phyloP scores from a whole-genome alignment of 441 rosid species.

The Hypseocharis bilobata region DNA sequence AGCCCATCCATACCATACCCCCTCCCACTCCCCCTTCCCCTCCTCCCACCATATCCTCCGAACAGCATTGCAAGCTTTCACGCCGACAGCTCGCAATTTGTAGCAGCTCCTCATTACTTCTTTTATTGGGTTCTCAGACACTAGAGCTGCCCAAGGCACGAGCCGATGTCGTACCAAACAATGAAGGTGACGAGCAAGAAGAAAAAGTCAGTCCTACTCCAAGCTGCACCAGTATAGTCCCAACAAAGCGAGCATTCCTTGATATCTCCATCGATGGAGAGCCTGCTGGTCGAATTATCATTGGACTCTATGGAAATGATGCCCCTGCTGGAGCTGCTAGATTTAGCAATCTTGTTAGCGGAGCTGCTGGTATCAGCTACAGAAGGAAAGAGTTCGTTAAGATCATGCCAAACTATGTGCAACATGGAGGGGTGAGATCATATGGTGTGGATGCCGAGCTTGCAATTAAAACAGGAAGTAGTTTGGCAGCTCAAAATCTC shows the following conservation, averaged over 20 bases:
- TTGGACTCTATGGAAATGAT: constrained; percentile 54
- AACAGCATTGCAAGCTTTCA: constrained; percentile 34
- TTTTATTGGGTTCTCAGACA: constrained; percentile 36
- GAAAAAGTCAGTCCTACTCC: constrained; percentile 17
- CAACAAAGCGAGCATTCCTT: constrained; percentile 50
- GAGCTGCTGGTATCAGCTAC: constrained; percentile 75
- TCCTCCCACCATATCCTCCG: constrained; percentile 25
- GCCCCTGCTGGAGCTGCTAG: constrained; percentile 57
- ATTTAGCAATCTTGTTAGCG: constrained; percentile 56
- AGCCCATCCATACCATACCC: constrained; percentile 22
- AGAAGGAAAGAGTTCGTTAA: constrained; percentile 75
- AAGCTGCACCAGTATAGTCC: constrained; percentile 24
- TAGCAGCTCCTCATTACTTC: constrained; percentile 51
- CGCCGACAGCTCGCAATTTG: constrained; percentile 48
- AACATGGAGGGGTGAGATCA: constrained; percentile 79
- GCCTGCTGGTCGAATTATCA: constrained; percentile 52
- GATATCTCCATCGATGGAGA: constrained; percentile 66
- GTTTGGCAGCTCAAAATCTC: constrained; percentile 35
- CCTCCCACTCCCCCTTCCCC: constrained; percentile 22
- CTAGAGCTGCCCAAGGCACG: constrained; percentile 34
- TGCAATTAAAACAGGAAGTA: constrained; percentile 42
- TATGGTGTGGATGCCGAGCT: constrained; percentile 68
- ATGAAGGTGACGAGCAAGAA: constrained; percentile 14
- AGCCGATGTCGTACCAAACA: constrained; percentile 35
- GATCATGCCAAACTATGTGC: constrained; percentile 70